Evolutionary conservation across 805 yeast genomes (phyloP), one percentile per base, ranked within the genome.

Genomic region (Ogataea henricii): DNA sequence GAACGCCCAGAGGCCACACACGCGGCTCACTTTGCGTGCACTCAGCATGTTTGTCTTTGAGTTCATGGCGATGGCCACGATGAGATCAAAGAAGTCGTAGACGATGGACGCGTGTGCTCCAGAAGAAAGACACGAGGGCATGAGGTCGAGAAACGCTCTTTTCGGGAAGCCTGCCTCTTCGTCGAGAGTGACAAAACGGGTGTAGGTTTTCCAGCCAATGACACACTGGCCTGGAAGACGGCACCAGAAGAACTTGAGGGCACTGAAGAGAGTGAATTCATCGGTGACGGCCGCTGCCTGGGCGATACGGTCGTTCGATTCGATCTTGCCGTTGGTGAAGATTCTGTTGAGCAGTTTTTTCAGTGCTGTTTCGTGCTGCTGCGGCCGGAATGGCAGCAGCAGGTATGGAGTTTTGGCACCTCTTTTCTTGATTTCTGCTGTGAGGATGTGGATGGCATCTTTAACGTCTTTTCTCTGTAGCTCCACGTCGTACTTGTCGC

Each of bases 1-100:
- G 59, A 90, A 90, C 0, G 96, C 97, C 96, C 96, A 90, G 20
- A 88, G 68, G 6, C 92, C 91, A 33, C 92, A 85, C 81, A 90
- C 77, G 55, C 87, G 83, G 10, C 94, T 76, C 14, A 90, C 76
- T 60, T 88, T 89, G 40, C 90, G 75, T 0, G 94, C 95, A 59
- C 87, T 81, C 73, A 90, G 69, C 59, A 85, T 82, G 59, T 89
- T 89, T 35, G 82, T 79, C 57, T 82, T 85, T 3, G 95, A 82
- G 66, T 89, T 87, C 8, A 95, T 81, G 0, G 95, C 83, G 35
- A 90, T 68, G 9, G 89, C 77, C 9, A 89, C 87, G 37, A 91
- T 68, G 29, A 90, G 73, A 60, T 90, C 96, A 57, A 89, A 78
- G 59, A 89, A 91, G 62, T 88, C 96, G 64, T 87, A 88, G 4